Conservation (phyloP, 148 eudicot genomes). For the Spergularia marina region DNA sequence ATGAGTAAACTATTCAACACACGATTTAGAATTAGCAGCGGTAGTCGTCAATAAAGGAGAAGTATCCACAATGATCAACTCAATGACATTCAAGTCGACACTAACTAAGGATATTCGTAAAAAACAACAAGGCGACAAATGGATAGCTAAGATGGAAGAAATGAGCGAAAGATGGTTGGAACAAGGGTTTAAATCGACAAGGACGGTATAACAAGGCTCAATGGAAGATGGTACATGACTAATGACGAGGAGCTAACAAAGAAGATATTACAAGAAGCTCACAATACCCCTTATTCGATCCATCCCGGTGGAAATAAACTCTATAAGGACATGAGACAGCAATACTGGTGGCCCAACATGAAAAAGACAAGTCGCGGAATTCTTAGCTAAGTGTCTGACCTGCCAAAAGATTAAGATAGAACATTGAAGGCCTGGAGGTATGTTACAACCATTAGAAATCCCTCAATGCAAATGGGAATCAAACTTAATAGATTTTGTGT, state of each 20-base stretch:
- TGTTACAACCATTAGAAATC: not conserved
- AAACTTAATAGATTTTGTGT: not conserved
- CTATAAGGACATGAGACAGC: not conserved
- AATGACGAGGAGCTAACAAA: not conserved
- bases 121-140: not conserved
- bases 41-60: not conserved
- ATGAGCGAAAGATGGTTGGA: no score
- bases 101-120: no score
- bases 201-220: no score
- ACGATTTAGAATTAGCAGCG: no score
- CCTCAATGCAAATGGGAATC: not conserved
- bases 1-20: no score
- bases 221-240: no score
- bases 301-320: not conserved
- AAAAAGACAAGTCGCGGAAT: not conserved
- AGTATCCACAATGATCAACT: no score
- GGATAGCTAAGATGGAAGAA: not conserved
- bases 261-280: not conserved
- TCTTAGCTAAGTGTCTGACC: not conserved
- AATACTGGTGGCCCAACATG: not conserved
- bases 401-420: not conserved
- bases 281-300: not conserved
- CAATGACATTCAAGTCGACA: no score
- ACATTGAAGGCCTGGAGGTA: not conserved
- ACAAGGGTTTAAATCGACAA: no score